Base-by-base conservation (phyloP, 305 asterid genomes). In the Fraxinus ornus region DNA sequence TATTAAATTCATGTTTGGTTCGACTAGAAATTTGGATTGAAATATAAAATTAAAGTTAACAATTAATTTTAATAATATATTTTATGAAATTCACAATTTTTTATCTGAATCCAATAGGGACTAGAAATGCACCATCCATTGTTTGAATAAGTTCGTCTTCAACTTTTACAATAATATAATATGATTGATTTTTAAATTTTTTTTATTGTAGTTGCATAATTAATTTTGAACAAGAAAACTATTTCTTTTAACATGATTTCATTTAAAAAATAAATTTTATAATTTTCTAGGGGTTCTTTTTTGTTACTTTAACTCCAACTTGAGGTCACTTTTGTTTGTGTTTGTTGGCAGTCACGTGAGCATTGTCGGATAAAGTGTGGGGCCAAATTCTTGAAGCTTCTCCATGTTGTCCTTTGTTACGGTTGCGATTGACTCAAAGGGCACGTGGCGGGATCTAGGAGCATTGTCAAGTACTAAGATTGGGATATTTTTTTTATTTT, bases 361-460 rank as follows among this genome's bases (percentile, higher is more conserved):
- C 41, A 7, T 22, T 80, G 80, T 85, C 71, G 81, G 86, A 87
- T 83, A 85, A 85, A 83, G 84, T n/a, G 82, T 19, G 84, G 90
- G 86, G 39, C 41, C 90, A 86, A 1, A 0, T 79, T 81, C 88
- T 81, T 83, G 88, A 87, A 83, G 87, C 83, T 87, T 87, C 88
- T 85, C 83, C 84, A 39, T 10, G 78, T 80, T 10, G 78, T 80
- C 86, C 37, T 13, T 4, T 15, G 24, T 84, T 9, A 85, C 85
- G 90, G 86, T 68, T 57, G 66, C 33, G 88, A 87, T 87, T 35
- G 76, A 24, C 57, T 0, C 17, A 4, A 0, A 7, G 36, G 64
- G 87, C 91, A 92, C 91, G 93, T 92, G 94, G 90, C 55, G 5
- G 64, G 28, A 89, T 88, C 88, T 33, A 13, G 70, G 1, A 26